phyloP scores from a whole-genome alignment of 2,329 filamentous ascomycete species.

The Phaeosphaeria sp. region DNA sequence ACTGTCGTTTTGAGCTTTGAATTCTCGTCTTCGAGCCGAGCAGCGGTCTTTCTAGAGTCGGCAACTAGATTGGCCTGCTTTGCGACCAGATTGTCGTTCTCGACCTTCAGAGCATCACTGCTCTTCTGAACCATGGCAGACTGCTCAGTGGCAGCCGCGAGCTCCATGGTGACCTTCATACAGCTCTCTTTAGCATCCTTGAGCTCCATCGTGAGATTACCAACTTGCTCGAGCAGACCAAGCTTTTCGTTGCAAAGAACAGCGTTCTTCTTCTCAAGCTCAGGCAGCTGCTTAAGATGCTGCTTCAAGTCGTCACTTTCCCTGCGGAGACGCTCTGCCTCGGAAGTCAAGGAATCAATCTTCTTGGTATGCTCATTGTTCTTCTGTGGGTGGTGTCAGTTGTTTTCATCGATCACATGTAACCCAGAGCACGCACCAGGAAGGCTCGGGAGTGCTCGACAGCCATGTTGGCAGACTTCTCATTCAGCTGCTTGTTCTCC shows the following conservation, averaged over 20 bases:
- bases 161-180: slow-evolving; percentile 4
- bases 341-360: slow-evolving; percentile 15
- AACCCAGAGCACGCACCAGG: slow-evolving; percentile 15
- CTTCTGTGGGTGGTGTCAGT: slow-evolving; percentile 11
- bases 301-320: slow-evolving; percentile 23
- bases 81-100: slow-evolving; percentile 20
- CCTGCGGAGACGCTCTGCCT: slow-evolving; percentile 14
- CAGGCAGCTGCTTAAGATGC: slow-evolving; percentile 12
- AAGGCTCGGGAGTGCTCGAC: slow-evolving; percentile 28
- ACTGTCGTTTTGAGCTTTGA: background rate
- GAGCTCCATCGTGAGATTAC: slow-evolving; percentile 16
- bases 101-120: slow-evolving; percentile 16
- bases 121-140: slow-evolving; percentile 14
- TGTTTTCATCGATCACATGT: too few species aligned
- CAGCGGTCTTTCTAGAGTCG: background rate
- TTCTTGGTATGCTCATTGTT: slow-evolving; percentile 26
- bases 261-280: slow-evolving; percentile 18
- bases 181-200: slow-evolving; percentile 8
- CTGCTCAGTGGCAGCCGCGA: slow-evolving; percentile 11
- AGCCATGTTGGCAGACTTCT: slow-evolving; percentile 30
- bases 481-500: slow-evolving; percentile 18
- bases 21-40: slow-evolving; percentile 10
- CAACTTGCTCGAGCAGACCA: slow-evolving; percentile 11
- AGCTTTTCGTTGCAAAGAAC: slow-evolving; percentile 10
- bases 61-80: slow-evolving; percentile 9